Evolutionary conservation across 306 rosid genomes (phyloP), one percentile per base, ranked within the genome.

Genomic region (Senna siamea): DNA sequence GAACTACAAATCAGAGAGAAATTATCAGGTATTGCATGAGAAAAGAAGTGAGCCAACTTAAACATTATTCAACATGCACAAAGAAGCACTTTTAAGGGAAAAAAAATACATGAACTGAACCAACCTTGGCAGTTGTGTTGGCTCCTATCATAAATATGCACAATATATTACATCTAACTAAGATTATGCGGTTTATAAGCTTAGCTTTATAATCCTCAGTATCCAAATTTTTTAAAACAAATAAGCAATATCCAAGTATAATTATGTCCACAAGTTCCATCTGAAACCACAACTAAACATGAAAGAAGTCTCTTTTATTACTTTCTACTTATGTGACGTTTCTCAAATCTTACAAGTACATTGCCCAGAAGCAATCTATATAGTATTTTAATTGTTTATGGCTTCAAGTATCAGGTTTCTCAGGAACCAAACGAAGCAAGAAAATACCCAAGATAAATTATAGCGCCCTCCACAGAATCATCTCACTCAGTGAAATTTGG

Each of bases 1-100:
- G 61, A 82, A 71, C 97, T 90, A 88, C 66, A 72, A 59, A 61
- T 53, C 64, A 34, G 76, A 66, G 6, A 73, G 38, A 66, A 69
- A 60, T 70, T 48, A 40, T 23, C 23, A 70, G 46, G 56, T 15
- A 55, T n/a, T 7, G 44, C 26, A 77, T 2, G n/a, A 69, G 14
- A 58, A 56, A 56, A 69, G 30, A 46, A n/a, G 44, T 11, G 23
- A 38, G 4, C 44, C 12, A 18, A 74, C 32, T 41, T 14, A 56
- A 66, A 75, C 47, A 70, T 48, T 2, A 50, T 34, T 20, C 48
- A 70, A 40, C 69, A 76, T 13, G 17, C n/a, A 20, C n/a, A 18
- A 70, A 76, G 40, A 1, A 32, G 22, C 60, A 62, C 44, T 40
- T 48, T 52, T 13, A 9, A 17, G 41, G 52, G n/a, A n/a, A n/a